Evolutionary conservation across 768 basidiomycete genomes (phyloP), one percentile per base, ranked within the genome.

Genomic region (Boletus sensibilis): DNA sequence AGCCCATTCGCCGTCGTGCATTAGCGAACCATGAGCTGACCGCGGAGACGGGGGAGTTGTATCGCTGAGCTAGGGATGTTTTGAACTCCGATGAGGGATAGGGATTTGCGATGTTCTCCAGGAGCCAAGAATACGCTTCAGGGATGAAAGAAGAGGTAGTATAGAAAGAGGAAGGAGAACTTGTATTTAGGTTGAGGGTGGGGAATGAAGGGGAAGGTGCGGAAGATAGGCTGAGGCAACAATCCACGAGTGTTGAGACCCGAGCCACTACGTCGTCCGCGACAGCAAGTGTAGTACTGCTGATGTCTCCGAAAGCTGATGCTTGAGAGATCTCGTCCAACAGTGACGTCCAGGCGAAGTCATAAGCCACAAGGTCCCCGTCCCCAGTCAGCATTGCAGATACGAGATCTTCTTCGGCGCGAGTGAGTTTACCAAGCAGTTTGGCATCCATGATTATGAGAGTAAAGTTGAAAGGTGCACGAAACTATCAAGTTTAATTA

Each of bases 21-120:
- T 77, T 75, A 6, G 73, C 58, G 29, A 83, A 84, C 82, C 83
- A 84, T 0, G 65, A 52, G 53, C 75, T 75, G 29, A 84, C 52
- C 0, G 73, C 65, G 23, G 70, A 74, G 1, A 68, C 1, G 0
- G 68, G 20, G 2, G 58, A 67, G 0, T 64, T 61, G 0, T 74
- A 61, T 1, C 52, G 35, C 0, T 48, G 34, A 0, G 75, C 66
- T n/a, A 83, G 64, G 0, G 46, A 55, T 21, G 1, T 41, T 23
- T 76, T 74, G 1, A 68, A 13, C 4, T 64, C 55, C 1, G 57
- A 33, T 0, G 75, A 66, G 0, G 83, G 83, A 52, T 84, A 84
- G 0, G 83, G 83, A 57, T 82, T 73, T 25, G 79, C 76, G 0
- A 83, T 60, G 48, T 84, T 78, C 1, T 62, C 44, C 0, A 79